phyloP scores from a whole-genome alignment of 176 grass and related monocot genomes.

The Juncus inflexus region DNA sequence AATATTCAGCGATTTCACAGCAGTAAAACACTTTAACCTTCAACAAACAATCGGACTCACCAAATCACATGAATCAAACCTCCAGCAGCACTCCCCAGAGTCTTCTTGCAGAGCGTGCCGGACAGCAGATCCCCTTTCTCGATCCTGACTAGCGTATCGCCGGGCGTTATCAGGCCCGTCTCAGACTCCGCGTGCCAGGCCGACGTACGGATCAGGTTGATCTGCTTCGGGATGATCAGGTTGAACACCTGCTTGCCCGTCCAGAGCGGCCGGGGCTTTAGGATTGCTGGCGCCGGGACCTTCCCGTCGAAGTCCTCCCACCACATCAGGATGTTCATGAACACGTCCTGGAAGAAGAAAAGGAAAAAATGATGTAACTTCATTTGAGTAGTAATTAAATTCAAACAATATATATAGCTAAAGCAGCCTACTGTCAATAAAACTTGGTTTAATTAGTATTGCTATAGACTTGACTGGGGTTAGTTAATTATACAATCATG shows the following conservation, averaged over 20 bases:
- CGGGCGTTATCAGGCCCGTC: conserved; percentile 83
- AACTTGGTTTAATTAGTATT: no score
- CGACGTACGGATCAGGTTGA: conserved; percentile 82
- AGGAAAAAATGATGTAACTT: no score
- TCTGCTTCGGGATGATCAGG: conserved; percentile 97
- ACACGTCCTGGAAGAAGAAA: conserved; percentile 89
- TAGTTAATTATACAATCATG: no score
- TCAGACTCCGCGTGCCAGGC: conserved; percentile 83
- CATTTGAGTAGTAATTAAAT: no score
- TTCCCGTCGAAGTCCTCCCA: conserved; percentile 99
- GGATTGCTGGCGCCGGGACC: conserved; percentile 84
- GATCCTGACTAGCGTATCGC: conserved; percentile 87
- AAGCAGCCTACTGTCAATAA: no score
- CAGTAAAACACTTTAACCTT: neutral
- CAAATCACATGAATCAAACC: conserved; percentile 99
- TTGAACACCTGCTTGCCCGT: conserved; percentile 99
- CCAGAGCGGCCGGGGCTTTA: conserved; percentile 93
- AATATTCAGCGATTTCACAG: no score
- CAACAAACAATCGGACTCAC: conserved; percentile 35
- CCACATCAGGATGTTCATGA: conserved; percentile 99
- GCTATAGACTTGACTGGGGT: no score
- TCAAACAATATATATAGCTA: no score
- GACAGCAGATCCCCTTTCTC: conserved; percentile 93
- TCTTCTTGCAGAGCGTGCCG: conserved; percentile 88
- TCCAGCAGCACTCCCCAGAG: conserved; percentile 61